phyloP scores from a whole-genome alignment of 1,139 yeast genomes.

The Candida frijolesensis region DNA sequence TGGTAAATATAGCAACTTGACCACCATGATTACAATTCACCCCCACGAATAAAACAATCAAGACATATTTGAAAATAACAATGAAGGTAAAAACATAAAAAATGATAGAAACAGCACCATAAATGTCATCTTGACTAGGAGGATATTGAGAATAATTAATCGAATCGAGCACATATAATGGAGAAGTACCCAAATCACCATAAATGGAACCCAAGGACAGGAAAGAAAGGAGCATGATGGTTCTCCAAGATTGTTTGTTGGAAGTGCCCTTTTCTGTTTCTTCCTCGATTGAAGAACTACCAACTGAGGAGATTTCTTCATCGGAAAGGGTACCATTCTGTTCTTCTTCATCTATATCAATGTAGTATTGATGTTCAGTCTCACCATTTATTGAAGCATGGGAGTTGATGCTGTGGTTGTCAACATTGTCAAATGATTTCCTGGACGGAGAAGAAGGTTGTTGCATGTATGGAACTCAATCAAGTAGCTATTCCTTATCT shows the following conservation, averaged over 20 bases:
- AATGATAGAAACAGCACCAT: conserved; percentile 55
- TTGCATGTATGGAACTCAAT: neutral
- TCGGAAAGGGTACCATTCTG: neutral
- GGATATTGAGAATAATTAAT: conserved; percentile 36
- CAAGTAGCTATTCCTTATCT: too few relatives aligned
- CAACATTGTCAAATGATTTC: conserved; percentile 1
- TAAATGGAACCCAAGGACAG: conserved; percentile 58
- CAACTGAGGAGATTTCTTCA: conserved; percentile 3
- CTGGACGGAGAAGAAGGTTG: conserved; percentile 1
- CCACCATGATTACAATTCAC: conserved; percentile 66
- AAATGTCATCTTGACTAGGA: conserved; percentile 39
- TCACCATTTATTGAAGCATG: conserved; percentile 6
- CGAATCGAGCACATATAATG: conserved; percentile 53
- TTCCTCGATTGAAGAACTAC: conserved; percentile 3
- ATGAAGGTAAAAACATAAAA: conserved; percentile 58
- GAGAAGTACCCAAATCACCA: conserved; percentile 66
- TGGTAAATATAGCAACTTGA: conserved; percentile 61
- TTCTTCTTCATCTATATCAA: conserved; percentile 7
- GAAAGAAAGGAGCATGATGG: conserved; percentile 27
- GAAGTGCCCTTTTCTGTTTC: conserved; percentile 9
- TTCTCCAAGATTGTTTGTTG: conserved; percentile 25
- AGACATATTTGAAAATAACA: conserved; percentile 52
- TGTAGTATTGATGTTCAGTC: conserved; percentile 2
- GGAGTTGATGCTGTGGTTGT: neutral
- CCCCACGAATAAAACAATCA: conserved; percentile 50